Percentiles rank a stretch among this genome's conserved stretches.
Evolutionary conservation across 805 yeast genomes (phyloP).

Genomic region (Candida xyloterini): DNA sequence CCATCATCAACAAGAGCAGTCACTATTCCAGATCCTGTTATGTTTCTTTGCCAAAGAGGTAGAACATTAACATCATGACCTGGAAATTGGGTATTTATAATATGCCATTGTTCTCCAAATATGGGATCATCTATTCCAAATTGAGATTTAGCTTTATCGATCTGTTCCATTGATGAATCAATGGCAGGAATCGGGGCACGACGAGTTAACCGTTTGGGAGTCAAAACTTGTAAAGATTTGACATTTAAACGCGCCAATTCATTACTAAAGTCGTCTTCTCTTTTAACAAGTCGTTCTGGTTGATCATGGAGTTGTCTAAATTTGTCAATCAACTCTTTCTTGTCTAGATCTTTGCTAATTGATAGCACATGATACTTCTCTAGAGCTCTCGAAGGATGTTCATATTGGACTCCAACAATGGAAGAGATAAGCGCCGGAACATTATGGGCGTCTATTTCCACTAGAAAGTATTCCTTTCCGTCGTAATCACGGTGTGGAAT

Average conservation of each 20-base stretch:
- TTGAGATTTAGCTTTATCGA: conserved; percentile 45
- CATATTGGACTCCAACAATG: conserved; percentile 52
- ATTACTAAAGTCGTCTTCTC: conserved; percentile 7
- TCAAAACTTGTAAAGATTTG: conserved; percentile 51
- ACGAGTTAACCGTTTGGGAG: conserved; percentile 49
- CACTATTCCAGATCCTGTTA: conserved; percentile 78
- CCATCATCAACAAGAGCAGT: conserved; percentile 96
- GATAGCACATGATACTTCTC: conserved; percentile 70
- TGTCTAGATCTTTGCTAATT: conserved; percentile 32
- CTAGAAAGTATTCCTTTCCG: conserved; percentile 55
- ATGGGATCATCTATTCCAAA: conserved; percentile 77
- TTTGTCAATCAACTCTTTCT: conserved; percentile 20
- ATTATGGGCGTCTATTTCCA: conserved; percentile 42
- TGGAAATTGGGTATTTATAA: conserved; percentile 67
- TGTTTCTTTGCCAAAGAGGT: conserved; percentile 78
- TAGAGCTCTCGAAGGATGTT: conserved; percentile 61
- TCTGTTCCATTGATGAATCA: conserved; percentile 51
- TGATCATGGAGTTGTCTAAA: conserved; percentile 35
- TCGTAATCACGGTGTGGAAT: conserved; percentile 44
- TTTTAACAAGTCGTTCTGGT: not conserved
- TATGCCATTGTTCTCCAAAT: conserved; percentile 88
- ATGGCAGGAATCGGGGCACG: conserved; percentile 56
- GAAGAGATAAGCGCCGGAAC: conserved; percentile 9
- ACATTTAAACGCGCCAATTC: conserved; percentile 34
- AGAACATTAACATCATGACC: conserved; percentile 86